These are phyloP conservation scores for Rusavskia elegans DNA, from an alignment of 495 filamentous ascomycete genomes.

Conservation along the genomic window DNA sequence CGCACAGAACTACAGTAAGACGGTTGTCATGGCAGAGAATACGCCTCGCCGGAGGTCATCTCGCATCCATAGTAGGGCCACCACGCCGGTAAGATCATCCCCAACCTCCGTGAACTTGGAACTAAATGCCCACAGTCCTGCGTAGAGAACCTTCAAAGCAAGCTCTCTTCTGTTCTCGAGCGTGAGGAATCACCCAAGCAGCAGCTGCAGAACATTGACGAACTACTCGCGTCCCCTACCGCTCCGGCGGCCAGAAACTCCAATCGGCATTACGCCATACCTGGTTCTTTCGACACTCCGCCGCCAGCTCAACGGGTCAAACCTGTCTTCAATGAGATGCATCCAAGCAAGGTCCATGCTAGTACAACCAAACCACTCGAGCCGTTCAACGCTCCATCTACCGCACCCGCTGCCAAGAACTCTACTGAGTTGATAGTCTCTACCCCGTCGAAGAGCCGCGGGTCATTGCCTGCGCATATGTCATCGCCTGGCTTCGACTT, in stretches of 20 bases:
- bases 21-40: background rate
- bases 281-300: slow-evolving; percentile 36
- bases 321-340: slow-evolving; percentile 55
- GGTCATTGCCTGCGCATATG: slow-evolving; percentile 19
- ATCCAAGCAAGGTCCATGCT: slow-evolving; percentile 56
- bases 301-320: slow-evolving; percentile 20
- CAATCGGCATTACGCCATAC: slow-evolving; percentile 8
- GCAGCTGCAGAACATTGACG: slow-evolving; percentile 13
- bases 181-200: slow-evolving; percentile 18
- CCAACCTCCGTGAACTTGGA: background rate
- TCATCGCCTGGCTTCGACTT: slow-evolving; percentile 60
- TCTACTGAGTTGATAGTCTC: slow-evolving; percentile 14
- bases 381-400: slow-evolving; percentile 1
- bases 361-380: slow-evolving; percentile 42
- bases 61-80: slow-evolving; percentile 2
- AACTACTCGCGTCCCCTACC: slow-evolving; percentile 27
- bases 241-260: slow-evolving; percentile 23
- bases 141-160: slow-evolving; percentile 3
- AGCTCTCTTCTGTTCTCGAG: slow-evolving; percentile 28
- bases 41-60: slow-evolving; percentile 10
- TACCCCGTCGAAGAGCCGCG: slow-evolving; percentile 29
- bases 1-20: too few species aligned
- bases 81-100: background rate
- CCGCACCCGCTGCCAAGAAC: slow-evolving; percentile 2
- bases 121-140: background rate